Percentiles rank a stretch among this genome's conserved stretches.
These are phyloP conservation scores for Alternaria triticimaculans DNA, from an alignment of 2,329 filamentous ascomycete genomes.

Conservation along the genomic window DNA sequence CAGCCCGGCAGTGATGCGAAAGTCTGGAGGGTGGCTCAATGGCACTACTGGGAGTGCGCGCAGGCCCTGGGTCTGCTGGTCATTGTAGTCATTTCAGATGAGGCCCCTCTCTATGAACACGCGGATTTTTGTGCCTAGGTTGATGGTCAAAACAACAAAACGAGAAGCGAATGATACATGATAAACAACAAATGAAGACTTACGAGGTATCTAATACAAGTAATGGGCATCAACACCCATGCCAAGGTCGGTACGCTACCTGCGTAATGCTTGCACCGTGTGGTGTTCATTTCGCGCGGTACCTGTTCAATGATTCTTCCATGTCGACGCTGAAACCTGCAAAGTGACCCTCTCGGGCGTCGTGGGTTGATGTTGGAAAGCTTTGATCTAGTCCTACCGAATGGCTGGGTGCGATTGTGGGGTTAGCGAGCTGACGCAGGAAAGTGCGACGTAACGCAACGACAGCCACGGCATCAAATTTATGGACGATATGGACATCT, in stretches of 20 bases:
- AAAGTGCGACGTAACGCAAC: neutral
- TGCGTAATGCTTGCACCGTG: neutral
- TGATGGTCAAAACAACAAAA: neutral
- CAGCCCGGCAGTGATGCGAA: slow-evolving; percentile 60
- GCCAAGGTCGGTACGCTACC: neutral
- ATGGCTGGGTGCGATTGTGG: neutral
- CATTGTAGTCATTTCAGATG: neutral
- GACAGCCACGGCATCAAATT: neutral
- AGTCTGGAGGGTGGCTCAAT: slow-evolving; percentile 45
- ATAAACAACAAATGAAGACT: neutral
- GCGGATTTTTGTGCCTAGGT: too few relatives aligned
- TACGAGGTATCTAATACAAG: too few relatives aligned
- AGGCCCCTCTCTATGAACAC: neutral
- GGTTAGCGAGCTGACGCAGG: neutral
- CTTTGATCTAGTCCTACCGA: neutral
- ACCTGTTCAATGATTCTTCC: accelerated
- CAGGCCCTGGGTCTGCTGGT: neutral
- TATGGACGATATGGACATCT: neutral
- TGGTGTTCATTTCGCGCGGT: neutral
- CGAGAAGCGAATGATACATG: neutral
- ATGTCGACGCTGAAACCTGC: neutral
- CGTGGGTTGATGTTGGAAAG: neutral
- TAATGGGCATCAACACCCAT: too few relatives aligned
- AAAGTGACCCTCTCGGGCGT: neutral
- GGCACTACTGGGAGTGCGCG: neutral